These are phyloP conservation scores for Cryoendolithus antarcticus DNA, from an alignment of 2,329 filamentous ascomycete species.

Conservation along the genomic window DNA sequence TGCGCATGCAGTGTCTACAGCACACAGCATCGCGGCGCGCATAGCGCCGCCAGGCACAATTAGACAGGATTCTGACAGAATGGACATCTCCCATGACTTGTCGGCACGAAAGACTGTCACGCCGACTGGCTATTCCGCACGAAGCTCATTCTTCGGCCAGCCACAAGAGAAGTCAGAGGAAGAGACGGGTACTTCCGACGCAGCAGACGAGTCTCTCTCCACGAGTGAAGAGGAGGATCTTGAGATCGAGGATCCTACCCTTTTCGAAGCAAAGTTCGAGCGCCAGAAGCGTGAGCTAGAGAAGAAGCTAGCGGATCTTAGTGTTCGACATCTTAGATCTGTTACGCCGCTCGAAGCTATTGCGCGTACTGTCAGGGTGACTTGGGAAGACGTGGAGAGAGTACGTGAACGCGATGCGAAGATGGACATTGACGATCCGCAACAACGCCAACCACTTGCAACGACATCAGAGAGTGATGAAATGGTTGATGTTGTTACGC, in stretches of 20 bases:
- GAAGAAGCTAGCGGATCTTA: constrained; percentile 32
- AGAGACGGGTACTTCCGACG: constrained; percentile 10
- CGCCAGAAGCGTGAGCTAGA: constrained; percentile 32
- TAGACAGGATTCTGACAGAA: too few species aligned
- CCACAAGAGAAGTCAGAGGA: constrained; percentile 10
- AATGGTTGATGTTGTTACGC: constrained; percentile 21
- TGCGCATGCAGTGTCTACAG: too few species aligned
- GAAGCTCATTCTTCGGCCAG: constrained; percentile 22
- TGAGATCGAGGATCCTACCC: constrained; percentile 34
- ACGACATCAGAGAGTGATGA: constrained; percentile 20
- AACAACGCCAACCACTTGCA: constrained; percentile 8
- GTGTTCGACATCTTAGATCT: constrained; percentile 28
- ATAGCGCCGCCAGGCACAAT: too few species aligned
- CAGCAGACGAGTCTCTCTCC: constrained; percentile 14
- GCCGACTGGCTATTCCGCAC: constrained; percentile 15
- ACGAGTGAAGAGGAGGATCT: constrained; percentile 36
- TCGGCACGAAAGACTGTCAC: too few species aligned
- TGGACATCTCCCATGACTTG: too few species aligned
- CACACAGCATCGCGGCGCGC: too few species aligned
- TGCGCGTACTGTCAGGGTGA: constrained; percentile 28
- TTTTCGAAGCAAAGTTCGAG: constrained; percentile 35
- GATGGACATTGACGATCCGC: constrained; percentile 16
- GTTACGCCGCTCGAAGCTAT: constrained; percentile 33
- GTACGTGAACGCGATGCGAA: constrained; percentile 13
- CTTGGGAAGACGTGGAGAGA: constrained; percentile 18